Evolutionary conservation across 495 filamentous ascomycete species (phyloP), one percentile per base, ranked within the genome.

Genomic region (Neurospora sp.): DNA sequence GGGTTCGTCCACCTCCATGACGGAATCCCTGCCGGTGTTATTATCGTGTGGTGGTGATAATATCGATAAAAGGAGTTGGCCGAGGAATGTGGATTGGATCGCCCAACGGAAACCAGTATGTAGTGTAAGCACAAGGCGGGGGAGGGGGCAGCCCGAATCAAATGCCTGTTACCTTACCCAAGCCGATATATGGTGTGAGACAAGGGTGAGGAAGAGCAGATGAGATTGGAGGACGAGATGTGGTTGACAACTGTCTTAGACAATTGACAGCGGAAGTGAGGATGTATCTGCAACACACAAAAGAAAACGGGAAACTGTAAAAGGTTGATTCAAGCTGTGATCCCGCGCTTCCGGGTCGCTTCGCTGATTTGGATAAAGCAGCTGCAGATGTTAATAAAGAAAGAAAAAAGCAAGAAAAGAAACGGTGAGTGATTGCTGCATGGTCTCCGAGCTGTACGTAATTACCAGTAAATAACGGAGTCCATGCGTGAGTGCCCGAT

Each of bases 1-100:
- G 11, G 82, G 83, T 71, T 88, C 86, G 35, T 86, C 84, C 6
- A 79, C 79, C 85, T 66, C 54, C 54, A 66, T 66, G 54, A 16
- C 27, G 23, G 54, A 66, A 66, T 35, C 54, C 54, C 54, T 66
- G 54, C 31, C 54, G 23, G 27, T 35, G 23, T 1, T 35, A 86
- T 85, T 39, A 70, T 73, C 70, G 39, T 16, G 69, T n/a, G 48
- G 59, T 70, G 37, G 31, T 72, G 27, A 62, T 31, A 31, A 31
- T 35, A 37, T 35, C 7, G 14, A 31, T 8, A 8, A 31, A 62
- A 62, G 10, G 27, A 1, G 35, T 35, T 35, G 54, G 27, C 27
- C 54, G 54, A 37, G 6, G 27, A 66, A 31, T 66, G 54, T 18
- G 27, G 20, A 16, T 10, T 35, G 54, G 31, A 9, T 66, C 14